Evolutionary conservation across 257 asterid genomes (phyloP).

Genomic region (Linaria vulgaris): DNA sequence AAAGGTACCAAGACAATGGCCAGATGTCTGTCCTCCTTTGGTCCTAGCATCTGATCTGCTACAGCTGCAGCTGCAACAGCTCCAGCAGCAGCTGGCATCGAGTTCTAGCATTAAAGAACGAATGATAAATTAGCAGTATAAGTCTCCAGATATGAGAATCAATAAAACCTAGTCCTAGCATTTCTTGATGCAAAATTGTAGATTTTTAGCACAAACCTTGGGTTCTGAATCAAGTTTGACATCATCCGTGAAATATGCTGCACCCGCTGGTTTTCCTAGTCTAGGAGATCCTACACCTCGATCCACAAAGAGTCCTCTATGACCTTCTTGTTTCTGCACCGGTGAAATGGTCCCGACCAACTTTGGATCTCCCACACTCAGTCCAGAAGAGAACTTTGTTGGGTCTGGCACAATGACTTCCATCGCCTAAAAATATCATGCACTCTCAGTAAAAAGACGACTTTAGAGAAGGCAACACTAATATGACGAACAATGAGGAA

Average conservation of each 20-base stretch:
- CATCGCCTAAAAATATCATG: slow-evolving; percentile 51
- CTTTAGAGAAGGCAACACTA: slow-evolving; percentile 14
- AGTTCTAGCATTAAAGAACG: slow-evolving; percentile 46
- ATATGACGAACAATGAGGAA: slow-evolving; percentile 11
- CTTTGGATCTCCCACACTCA: slow-evolving; percentile 54
- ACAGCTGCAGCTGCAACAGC: slow-evolving; percentile 99
- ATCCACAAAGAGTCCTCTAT: slow-evolving; percentile 88
- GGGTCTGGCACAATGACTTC: slow-evolving; percentile 65
- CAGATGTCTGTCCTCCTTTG: slow-evolving; percentile 92
- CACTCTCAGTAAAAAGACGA: slow-evolving; percentile 21
- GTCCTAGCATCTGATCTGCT: slow-evolving; percentile 99
- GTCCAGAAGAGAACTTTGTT: slow-evolving; percentile 40
- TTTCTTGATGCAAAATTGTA: slow-evolving; percentile 14
- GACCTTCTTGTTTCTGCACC: slow-evolving; percentile 81
- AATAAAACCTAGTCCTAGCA: slow-evolving; percentile 8
- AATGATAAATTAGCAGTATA: not conserved
- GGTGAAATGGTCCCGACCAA: slow-evolving; percentile 65
- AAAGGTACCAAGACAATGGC: slow-evolving; percentile 85
- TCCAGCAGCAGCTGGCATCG: slow-evolving; percentile 99
- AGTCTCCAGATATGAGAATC: no score
- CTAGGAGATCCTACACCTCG: slow-evolving; percentile 99
- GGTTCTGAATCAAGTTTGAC: slow-evolving; percentile 62
- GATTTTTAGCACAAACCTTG: slow-evolving; percentile 61
- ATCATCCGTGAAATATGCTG: slow-evolving; percentile 60
- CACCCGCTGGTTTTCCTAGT: slow-evolving; percentile 70